Evolutionary conservation across 2,329 filamentous ascomycete genomes (phyloP).

Genomic region (Beauveria rudraprayagi): DNA sequence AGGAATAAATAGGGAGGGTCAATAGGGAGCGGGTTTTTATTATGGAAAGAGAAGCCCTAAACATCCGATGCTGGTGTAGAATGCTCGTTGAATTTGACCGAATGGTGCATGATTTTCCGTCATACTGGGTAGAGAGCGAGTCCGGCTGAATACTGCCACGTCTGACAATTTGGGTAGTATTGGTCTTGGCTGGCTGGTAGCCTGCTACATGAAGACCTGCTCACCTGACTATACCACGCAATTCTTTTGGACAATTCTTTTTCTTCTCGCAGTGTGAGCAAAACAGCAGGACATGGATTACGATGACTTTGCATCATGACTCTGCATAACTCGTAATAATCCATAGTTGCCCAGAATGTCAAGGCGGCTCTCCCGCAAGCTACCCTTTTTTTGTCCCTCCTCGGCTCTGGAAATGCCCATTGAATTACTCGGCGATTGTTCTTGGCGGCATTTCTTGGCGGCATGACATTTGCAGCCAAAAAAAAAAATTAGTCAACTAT

Average conservation of each 20-base stretch:
- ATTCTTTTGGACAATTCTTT: not conserved
- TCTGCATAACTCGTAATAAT: too few species aligned
- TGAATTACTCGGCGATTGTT: not conserved
- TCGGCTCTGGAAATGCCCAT: not conserved
- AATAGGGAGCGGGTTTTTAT: too few species aligned
- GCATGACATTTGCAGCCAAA: not conserved
- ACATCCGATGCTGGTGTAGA: too few species aligned
- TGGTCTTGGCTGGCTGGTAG: not conserved
- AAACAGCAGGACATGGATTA: too few species aligned
- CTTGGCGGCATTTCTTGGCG: not conserved
- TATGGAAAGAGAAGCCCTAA: too few species aligned
- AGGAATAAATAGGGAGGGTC: not conserved
- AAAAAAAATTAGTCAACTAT: not conserved
- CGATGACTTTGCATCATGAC: too few species aligned
- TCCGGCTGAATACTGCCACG: too few species aligned
- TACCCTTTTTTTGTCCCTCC: too few species aligned
- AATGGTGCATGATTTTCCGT: too few species aligned
- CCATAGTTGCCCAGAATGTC: not conserved
- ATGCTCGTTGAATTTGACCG: too few species aligned
- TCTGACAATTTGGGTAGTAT: not conserved
- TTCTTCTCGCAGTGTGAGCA: too few species aligned
- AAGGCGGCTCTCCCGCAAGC: too few species aligned
- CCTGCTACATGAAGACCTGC: slow-evolving; percentile 2
- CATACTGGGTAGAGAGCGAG: not conserved
- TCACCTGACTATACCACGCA: slow-evolving; percentile 3